phyloP scores from a whole-genome alignment of 345 rosid species.

The Syzygium jambos region DNA sequence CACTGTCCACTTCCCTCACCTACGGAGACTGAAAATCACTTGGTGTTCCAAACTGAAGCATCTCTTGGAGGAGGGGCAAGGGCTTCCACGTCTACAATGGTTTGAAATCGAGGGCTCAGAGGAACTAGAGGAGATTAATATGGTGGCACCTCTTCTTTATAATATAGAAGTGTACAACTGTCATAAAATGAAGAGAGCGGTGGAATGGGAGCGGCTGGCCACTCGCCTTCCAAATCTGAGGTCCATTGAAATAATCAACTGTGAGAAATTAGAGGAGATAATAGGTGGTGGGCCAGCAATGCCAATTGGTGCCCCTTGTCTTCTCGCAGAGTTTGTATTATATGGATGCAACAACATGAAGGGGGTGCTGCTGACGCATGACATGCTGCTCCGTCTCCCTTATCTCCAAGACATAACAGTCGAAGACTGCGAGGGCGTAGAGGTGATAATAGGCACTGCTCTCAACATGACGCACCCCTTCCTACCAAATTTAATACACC shows the following conservation, averaged over 20 bases:
- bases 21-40: accelerated
- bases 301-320: too few relatives aligned
- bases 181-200: neutral
- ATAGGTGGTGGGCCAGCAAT: neutral
- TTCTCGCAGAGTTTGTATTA: accelerated
- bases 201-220: neutral
- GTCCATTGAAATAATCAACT: neutral
- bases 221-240: slow-evolving; percentile 5
- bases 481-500: accelerated
- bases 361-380: neutral
- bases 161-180: accelerated
- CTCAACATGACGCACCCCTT: accelerated
- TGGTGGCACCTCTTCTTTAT: neutral
- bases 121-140: neutral
- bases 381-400: neutral
- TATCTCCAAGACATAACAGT: accelerated
- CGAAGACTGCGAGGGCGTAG: neutral
- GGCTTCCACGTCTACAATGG: neutral
- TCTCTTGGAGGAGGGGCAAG: accelerated
- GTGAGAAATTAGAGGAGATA: slow-evolving; percentile 10
- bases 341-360: neutral
- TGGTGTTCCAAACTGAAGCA: neutral
- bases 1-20: neutral
- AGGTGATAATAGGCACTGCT: neutral
- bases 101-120: accelerated